Conservation (phyloP, 371 early-diverging fungal genomes). For the Haplosporangium sp. region DNA sequence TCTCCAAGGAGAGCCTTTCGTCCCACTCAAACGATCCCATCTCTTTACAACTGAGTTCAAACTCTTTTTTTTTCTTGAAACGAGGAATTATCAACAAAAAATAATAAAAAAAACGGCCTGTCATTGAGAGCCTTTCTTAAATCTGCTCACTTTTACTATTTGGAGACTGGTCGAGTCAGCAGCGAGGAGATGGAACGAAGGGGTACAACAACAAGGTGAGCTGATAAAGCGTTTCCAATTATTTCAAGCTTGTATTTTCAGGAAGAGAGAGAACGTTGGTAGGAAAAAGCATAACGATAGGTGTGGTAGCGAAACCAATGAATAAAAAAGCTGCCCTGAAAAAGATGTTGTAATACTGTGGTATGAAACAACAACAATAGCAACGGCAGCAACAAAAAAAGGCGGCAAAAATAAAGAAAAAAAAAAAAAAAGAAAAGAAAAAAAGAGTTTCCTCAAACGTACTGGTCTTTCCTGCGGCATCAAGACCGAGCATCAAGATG, state of each 20-base stretch:
- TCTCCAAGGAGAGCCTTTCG: constrained; percentile 3
- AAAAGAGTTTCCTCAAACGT: constrained; percentile 38
- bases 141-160: constrained; percentile 8
- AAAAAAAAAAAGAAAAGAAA: constrained; percentile 7
- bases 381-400: too few species aligned
- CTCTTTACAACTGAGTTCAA: constrained; percentile 4
- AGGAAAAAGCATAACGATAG: neutral
- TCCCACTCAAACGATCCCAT: neutral
- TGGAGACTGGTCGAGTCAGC: constrained; percentile 13
- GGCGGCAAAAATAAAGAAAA: neutral
- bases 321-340: neutral
- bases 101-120: constrained; percentile 15
- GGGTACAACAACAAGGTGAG: neutral
- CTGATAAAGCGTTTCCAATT: neutral
- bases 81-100: neutral
- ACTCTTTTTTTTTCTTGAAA: neutral
- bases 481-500: constrained; percentile 92
- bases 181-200: constrained; percentile 1
- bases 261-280: neutral
- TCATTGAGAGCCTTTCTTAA: constrained; percentile 33
- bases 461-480: constrained; percentile 96
- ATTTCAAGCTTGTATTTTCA: neutral
- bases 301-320: neutral
- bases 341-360: neutral
- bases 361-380: too few species aligned